A percentile compares a stretch with the other conserved stretches of the same genome.
These are phyloP conservation scores for Diaporthe citrichinensis DNA, from an alignment of 2,329 filamentous ascomycete species.

Conservation along the genomic window DNA sequence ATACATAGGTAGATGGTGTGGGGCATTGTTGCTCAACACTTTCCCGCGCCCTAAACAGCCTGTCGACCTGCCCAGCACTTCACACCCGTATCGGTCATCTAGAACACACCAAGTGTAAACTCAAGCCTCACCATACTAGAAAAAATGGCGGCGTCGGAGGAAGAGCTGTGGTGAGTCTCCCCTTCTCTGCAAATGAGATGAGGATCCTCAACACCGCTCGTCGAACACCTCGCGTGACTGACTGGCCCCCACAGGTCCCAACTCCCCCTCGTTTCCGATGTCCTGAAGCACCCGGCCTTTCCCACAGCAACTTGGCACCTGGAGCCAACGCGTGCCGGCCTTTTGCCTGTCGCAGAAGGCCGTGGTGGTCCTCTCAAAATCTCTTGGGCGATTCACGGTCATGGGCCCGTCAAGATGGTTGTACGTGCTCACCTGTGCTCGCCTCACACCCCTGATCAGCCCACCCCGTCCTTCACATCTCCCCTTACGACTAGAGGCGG, in stretches of 20 bases:
- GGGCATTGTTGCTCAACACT: not conserved
- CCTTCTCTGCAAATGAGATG: not conserved
- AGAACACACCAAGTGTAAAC: not conserved
- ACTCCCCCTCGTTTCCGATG: slow-evolving; percentile 67
- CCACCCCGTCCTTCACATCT: not conserved
- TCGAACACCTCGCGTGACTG: slow-evolving; percentile 2
- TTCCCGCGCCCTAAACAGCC: not conserved
- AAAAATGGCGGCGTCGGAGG: slow-evolving; percentile 22
- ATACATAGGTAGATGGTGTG: not conserved
- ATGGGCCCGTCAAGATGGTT: slow-evolving; percentile 78
- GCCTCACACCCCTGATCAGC: slow-evolving; percentile 29
- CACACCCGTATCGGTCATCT: not conserved
- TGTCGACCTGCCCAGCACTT: not conserved
- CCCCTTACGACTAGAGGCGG: not conserved
- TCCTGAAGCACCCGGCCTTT: slow-evolving; percentile 76
- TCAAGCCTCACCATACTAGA: not conserved
- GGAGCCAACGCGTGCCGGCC: slow-evolving; percentile 73
- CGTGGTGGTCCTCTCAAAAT: slow-evolving; percentile 84
- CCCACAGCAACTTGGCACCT: slow-evolving; percentile 78
- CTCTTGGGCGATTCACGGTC: slow-evolving; percentile 84
- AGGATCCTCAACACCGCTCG: not conserved
- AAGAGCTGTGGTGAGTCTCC: slow-evolving; percentile 34
- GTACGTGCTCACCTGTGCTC: slow-evolving; percentile 70
- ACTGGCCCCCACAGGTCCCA: slow-evolving; percentile 32
- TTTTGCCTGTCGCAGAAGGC: slow-evolving; percentile 73